These are phyloP conservation scores for Penicillium oxalicum DNA, from an alignment of 2,329 filamentous ascomycete genomes.

Conservation along the genomic window DNA sequence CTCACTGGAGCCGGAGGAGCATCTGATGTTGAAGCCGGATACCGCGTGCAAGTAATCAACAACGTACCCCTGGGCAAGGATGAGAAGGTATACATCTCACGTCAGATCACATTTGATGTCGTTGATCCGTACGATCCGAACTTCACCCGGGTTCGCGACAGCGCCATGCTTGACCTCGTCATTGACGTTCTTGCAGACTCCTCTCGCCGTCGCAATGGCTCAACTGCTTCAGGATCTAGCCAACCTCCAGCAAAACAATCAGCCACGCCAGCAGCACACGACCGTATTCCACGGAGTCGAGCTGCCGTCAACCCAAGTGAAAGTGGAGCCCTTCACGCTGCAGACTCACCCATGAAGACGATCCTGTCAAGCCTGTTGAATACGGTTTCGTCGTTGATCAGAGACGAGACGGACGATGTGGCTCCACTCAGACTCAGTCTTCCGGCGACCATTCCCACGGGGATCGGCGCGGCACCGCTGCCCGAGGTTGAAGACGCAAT, in stretches of 20 bases:
- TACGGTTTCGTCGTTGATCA: slow-evolving; percentile 48
- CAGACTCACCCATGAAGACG: slow-evolving; percentile 33
- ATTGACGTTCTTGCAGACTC: slow-evolving; percentile 49
- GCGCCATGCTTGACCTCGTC: slow-evolving; percentile 66
- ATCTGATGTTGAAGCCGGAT: slow-evolving; percentile 30
- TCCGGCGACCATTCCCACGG: slow-evolving; percentile 46
- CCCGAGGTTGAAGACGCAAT: slow-evolving; percentile 57
- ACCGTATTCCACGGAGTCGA: slow-evolving; percentile 15
- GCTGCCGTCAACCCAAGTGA: slow-evolving; percentile 22
- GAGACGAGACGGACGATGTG: slow-evolving; percentile 33
- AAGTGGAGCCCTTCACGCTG: slow-evolving; percentile 20
- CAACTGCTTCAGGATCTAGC: slow-evolving; percentile 25
- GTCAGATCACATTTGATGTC: slow-evolving; percentile 68
- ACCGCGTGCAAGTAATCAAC: slow-evolving; percentile 68
- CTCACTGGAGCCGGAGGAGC: slow-evolving; percentile 15
- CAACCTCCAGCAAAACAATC: slow-evolving; percentile 19
- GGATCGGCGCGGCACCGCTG: slow-evolving; percentile 58
- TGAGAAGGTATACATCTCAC: slow-evolving; percentile 75
- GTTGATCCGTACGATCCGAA: slow-evolving; percentile 64
- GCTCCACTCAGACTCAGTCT: slow-evolving; percentile 37
- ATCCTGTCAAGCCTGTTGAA: slow-evolving; percentile 45
- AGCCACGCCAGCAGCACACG: slow-evolving; percentile 10
- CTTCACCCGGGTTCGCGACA: slow-evolving; percentile 71
- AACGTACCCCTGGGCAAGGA: slow-evolving; percentile 77
- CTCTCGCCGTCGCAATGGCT: slow-evolving; percentile 29